These are phyloP conservation scores for Micromonas commoda DNA, from an alignment of 139 green algal genomes.

Conservation along the genomic window DNA sequence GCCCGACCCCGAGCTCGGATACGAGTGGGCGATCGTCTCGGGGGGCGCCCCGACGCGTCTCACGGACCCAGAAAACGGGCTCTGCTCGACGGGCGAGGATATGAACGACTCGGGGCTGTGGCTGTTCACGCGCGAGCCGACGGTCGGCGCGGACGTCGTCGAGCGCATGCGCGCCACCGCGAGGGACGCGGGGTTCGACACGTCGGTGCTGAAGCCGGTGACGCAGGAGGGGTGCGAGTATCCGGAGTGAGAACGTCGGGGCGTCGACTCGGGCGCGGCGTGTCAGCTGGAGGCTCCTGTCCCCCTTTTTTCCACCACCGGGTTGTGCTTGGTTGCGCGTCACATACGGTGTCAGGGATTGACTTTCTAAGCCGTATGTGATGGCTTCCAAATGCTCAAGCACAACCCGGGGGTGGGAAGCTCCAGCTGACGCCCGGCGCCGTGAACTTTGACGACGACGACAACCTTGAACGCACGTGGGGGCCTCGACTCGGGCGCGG, in stretches of 20 bases:
- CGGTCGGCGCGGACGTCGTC: not conserved
- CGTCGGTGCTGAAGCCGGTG: not conserved
- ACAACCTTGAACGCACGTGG: too few species aligned
- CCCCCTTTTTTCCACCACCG: too few species aligned
- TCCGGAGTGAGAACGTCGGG: not conserved
- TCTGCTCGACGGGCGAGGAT: not conserved
- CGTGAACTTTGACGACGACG: too few species aligned
- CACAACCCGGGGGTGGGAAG: too few species aligned
- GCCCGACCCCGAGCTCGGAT: not conserved
- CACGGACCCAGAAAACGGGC: not conserved
- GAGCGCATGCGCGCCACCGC: not conserved
- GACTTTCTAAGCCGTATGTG: too few species aligned
- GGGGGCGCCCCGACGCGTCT: not conserved
- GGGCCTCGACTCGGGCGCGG: too few species aligned
- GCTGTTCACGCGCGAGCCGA: constrained; percentile 10
- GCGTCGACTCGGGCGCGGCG: too few species aligned
- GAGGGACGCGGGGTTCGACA: constrained; percentile 3
- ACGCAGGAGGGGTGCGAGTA: constrained; percentile 14
- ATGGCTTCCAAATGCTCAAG: too few species aligned
- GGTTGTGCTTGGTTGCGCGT: too few species aligned
- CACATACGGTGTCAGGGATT: too few species aligned
- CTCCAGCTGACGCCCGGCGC: too few species aligned
- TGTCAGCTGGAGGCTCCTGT: too few species aligned
- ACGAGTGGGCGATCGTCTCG: constrained; percentile 15
- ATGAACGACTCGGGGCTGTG: constrained; percentile 5